Evolutionary conservation across 2,329 filamentous ascomycete genomes (phyloP).

Genomic region (Lasiodiplodia citricola): DNA sequence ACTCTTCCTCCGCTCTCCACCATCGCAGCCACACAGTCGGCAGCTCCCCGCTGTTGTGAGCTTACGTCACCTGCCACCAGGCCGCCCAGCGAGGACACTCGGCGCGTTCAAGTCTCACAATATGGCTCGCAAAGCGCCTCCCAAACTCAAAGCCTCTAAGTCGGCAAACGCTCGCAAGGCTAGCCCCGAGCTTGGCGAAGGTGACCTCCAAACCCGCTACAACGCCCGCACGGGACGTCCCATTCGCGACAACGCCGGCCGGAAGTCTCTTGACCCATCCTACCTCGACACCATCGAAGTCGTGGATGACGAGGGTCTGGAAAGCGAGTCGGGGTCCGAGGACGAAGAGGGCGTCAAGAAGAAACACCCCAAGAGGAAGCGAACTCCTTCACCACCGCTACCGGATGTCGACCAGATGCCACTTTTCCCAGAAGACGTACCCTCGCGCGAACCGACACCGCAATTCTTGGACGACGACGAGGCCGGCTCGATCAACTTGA

Average conservation of each 20-base stretch:
- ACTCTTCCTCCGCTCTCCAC: not conserved
- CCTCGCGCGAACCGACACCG: slow-evolving; percentile 37
- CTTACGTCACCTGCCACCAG: not conserved
- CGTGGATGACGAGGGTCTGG: slow-evolving; percentile 42
- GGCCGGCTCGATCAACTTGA: slow-evolving; percentile 43
- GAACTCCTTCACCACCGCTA: slow-evolving; percentile 42
- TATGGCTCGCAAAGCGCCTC: slow-evolving; percentile 1
- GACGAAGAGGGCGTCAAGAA: slow-evolving; percentile 37
- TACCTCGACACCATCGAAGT: slow-evolving; percentile 47
- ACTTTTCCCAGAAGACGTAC: slow-evolving; percentile 33
- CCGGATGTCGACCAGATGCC: slow-evolving; percentile 43
- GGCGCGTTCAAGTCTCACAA: not conserved
- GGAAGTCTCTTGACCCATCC: slow-evolving; percentile 40
- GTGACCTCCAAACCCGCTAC: slow-evolving; percentile 30
- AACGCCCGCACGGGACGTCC: slow-evolving; percentile 50
- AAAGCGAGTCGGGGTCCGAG: slow-evolving; percentile 40
- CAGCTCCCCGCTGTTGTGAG: not conserved
- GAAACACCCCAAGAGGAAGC: slow-evolving; percentile 35
- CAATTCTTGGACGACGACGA: slow-evolving; percentile 29
- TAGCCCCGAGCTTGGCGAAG: slow-evolving; percentile 36
- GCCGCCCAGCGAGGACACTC: not conserved
- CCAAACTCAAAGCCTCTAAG: not conserved
- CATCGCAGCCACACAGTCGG: not conserved
- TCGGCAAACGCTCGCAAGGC: not conserved
- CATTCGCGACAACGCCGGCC: slow-evolving; percentile 48